phyloP scores from a whole-genome alignment of 2,329 filamentous ascomycete species.

The Fusarium clavum region DNA sequence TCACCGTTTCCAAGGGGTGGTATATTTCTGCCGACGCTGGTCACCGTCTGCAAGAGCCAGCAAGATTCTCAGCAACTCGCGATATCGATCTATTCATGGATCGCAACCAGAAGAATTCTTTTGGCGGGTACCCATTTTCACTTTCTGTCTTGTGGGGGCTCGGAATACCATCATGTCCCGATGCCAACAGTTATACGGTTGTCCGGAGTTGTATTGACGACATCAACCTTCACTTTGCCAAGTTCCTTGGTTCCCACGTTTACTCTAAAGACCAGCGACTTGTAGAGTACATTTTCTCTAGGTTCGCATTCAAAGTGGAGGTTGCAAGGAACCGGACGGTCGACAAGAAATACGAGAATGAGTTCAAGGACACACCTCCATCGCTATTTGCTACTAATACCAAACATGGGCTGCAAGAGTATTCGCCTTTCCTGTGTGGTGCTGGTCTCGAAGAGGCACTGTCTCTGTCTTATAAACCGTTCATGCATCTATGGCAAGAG shows the following conservation, averaged over 20 bases:
- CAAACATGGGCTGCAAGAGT: conserved; percentile 59
- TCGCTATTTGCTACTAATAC: not conserved
- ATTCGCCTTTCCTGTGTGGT: conserved; percentile 62
- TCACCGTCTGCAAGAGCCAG: conserved; percentile 52
- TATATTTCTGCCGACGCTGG: conserved; percentile 47
- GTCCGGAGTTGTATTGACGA: too few species aligned
- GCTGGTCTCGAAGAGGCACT: conserved; percentile 59
- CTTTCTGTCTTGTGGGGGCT: too few species aligned
- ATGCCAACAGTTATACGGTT: not conserved
- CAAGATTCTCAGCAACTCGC: conserved; percentile 53
- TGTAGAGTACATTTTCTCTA: too few species aligned
- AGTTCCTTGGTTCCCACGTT: not conserved
- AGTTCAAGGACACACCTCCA: not conserved
- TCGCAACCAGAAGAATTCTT: conserved; percentile 46
- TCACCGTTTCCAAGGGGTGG: conserved; percentile 60
- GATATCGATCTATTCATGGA: conserved; percentile 60
- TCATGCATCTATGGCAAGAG: conserved; percentile 54
- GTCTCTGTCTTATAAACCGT: conserved; percentile 51
- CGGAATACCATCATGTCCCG: not conserved
- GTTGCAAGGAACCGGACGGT: not conserved
- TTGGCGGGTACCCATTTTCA: conserved; percentile 13
- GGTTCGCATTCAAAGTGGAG: too few species aligned
- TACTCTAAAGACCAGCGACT: not conserved
- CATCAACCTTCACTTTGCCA: not conserved
- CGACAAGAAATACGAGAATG: conserved; percentile 2